Conservation (phyloP, 768 basidiomycete species). For the Dictyophora rubrovolvata region DNA sequence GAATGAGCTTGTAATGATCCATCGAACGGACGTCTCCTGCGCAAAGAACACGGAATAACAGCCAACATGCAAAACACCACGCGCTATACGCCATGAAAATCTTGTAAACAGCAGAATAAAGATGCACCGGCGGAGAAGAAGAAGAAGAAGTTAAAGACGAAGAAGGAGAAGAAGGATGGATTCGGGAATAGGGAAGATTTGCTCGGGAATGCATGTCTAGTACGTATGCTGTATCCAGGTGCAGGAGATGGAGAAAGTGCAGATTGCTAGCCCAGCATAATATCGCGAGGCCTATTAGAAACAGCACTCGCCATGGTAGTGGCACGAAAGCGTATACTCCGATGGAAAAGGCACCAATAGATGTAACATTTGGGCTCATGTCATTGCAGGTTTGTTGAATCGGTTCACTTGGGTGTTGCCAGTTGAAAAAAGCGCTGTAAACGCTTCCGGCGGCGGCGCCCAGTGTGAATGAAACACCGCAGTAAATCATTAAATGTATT, state of each 20-base stretch:
- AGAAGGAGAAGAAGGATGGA: constrained; percentile 1
- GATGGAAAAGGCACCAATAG: constrained; percentile 5
- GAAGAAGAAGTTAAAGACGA: constrained; percentile 14
- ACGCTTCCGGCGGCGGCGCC: too few species aligned
- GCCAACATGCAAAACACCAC: constrained; percentile 62
- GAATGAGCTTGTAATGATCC: constrained; percentile 69
- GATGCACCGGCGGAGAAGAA: constrained; percentile 28
- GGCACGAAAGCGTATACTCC: constrained; percentile 38
- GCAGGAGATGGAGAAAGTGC: constrained; percentile 65
- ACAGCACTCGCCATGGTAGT: constrained; percentile 84
- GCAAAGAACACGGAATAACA: constrained; percentile 51
- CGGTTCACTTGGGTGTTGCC: not conserved
- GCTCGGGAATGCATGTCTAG: constrained; percentile 44
- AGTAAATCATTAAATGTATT: not conserved
- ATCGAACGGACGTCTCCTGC: constrained; percentile 47
- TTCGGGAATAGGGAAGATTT: not conserved
- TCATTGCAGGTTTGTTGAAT: not conserved
- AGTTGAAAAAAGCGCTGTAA: too few species aligned
- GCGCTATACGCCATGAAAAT: constrained; percentile 49
- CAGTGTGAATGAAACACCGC: too few species aligned
- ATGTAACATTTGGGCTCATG: constrained; percentile 8
- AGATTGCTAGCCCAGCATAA: constrained; percentile 91
- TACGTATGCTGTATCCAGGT: constrained; percentile 61
- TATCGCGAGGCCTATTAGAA: constrained; percentile 67
- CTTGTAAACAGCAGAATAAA: constrained; percentile 57